Conservation (phyloP, 345 rosid genomes). For the Aurinia saxatilis region DNA sequence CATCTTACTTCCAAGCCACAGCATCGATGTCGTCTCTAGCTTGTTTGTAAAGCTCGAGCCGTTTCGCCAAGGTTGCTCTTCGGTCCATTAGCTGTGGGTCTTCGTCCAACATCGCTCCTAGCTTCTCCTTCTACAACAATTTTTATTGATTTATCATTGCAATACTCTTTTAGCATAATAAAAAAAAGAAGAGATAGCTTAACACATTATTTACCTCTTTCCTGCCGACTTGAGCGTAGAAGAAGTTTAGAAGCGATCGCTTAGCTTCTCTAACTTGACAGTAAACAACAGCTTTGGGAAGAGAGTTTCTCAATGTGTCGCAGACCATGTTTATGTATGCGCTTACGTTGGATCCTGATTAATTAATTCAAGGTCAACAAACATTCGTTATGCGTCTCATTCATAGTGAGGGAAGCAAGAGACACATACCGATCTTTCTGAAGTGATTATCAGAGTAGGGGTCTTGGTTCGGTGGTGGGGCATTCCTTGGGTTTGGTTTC, state of each 20-base stretch:
- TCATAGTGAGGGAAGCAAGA: not conserved
- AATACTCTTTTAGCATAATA: not conserved
- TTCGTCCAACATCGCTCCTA: constrained; percentile 91
- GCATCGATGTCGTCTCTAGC: constrained; percentile 96
- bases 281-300: constrained; percentile 94
- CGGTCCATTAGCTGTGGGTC: constrained; percentile 95
- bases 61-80: constrained; percentile 62
- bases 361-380: not conserved
- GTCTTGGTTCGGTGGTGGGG: constrained; percentile 49
- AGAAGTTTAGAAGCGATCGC: constrained; percentile 77
- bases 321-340: constrained; percentile 90
- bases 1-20: constrained; percentile 77
- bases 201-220: constrained; percentile 61
- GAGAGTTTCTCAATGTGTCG: constrained; percentile 78
- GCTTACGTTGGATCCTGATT: constrained; percentile 83
- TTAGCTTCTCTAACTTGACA: constrained; percentile 96
- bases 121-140: constrained; percentile 70
- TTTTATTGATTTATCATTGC: not conserved
- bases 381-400: not conserved
- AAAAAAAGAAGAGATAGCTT: not conserved
- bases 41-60: constrained; percentile 90
- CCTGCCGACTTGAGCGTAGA: constrained; percentile 85
- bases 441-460: constrained; percentile 73
- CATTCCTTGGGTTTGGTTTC: constrained; percentile 35
- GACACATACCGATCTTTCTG: constrained; percentile 63